Conservation (phyloP, 345 rosid species). For the Gynandropsis gynandra region DNA sequence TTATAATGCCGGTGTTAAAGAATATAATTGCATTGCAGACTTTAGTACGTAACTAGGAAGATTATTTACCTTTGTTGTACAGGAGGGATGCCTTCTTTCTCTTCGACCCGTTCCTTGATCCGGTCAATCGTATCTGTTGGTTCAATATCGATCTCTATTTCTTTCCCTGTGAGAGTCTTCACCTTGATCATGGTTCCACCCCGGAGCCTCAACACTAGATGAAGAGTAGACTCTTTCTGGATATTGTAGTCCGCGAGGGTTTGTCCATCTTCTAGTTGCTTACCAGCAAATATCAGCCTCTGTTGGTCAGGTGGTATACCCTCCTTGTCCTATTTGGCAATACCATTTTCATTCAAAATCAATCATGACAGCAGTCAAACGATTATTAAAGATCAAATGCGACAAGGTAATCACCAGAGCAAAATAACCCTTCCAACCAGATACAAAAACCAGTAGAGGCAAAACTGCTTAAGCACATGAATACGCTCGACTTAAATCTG, state of each 20-base stretch:
- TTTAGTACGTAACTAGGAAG: neutral
- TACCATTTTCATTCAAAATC: neutral
- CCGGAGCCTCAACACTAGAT: conserved; percentile 79
- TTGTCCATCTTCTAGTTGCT: conserved; percentile 91
- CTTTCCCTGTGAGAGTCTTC: conserved; percentile 90
- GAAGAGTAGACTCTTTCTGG: conserved; percentile 95
- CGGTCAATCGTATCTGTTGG: conserved; percentile 91
- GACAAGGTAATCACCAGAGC: neutral
- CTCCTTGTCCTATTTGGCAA: conserved; percentile 63
- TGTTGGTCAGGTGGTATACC: conserved; percentile 98
- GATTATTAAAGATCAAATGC: neutral
- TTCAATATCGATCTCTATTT: conserved; percentile 90
- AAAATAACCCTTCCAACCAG: neutral
- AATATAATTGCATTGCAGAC: neutral
- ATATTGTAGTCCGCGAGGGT: conserved; percentile 88
- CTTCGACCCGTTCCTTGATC: conserved; percentile 91
- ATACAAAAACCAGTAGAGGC: neutral
- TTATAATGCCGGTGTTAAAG: too few species aligned
- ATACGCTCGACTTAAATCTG: neutral
- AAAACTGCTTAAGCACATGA: neutral
- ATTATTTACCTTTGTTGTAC: conserved; percentile 80
- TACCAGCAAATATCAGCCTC: conserved; percentile 88
- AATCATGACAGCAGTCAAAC: neutral
- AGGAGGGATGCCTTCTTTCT: conserved; percentile 97
- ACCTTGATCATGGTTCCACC: conserved; percentile 99